Evolutionary conservation across 75 land plant species (phyloP).

Genomic region (Selaginella tamariscina): DNA sequence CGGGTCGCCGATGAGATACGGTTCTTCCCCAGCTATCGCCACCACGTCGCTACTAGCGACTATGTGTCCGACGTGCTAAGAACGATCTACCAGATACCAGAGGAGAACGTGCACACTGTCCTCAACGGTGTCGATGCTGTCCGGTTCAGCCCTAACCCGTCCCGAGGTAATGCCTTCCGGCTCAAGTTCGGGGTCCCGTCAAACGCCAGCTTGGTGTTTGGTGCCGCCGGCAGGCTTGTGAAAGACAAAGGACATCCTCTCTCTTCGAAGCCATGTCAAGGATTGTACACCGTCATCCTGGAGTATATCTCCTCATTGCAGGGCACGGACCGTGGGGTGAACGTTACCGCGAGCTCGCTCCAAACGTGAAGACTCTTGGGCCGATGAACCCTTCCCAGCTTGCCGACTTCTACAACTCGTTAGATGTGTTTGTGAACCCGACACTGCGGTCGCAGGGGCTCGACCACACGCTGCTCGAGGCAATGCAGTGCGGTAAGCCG

Average conservation of each 20-base stretch:
- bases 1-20: conserved; percentile 54
- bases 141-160: conserved; percentile 29
- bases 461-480: conserved; percentile 67
- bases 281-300: conserved; percentile 18
- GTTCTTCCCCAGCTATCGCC: conserved; percentile 48
- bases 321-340: conserved; percentile 70
- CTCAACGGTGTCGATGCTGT: conserved; percentile 54
- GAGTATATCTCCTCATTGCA: conserved; percentile 41
- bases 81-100: conserved; percentile 67
- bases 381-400: conserved; percentile 35
- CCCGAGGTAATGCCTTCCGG: conserved; percentile 31
- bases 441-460: conserved; percentile 68
- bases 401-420: conserved; percentile 45
- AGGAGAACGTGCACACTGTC: conserved; percentile 46
- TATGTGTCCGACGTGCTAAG: conserved; percentile 58
- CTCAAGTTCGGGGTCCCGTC: conserved; percentile 32
- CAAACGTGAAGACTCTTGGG: conserved; percentile 28
- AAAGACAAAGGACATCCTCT: conserved; percentile 65
- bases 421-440: conserved; percentile 67
- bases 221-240: conserved; percentile 63
- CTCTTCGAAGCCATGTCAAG: conserved; percentile 42
- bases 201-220: conserved; percentile 46
- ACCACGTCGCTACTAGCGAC: conserved; percentile 71
- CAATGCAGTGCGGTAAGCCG: conserved; percentile 71
- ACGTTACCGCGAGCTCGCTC: conserved; percentile 46